Evolutionary conservation across 2,329 filamentous ascomycete genomes (phyloP).

Genomic region (Xylaria sp.): DNA sequence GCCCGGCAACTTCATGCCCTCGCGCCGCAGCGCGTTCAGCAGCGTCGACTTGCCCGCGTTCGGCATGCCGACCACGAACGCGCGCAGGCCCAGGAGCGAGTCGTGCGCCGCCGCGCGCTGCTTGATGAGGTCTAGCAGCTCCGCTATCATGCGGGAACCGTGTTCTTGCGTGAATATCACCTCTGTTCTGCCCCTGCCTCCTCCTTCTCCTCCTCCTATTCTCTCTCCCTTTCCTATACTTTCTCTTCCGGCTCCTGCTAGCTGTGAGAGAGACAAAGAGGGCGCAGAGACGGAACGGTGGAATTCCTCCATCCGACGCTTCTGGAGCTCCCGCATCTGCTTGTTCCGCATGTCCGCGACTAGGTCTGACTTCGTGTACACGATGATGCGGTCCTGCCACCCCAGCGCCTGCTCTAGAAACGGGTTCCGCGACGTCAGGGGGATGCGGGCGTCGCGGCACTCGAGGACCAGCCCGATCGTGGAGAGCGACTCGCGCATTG

Average conservation of each 20-base stretch:
- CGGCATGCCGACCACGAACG: conserved; percentile 95
- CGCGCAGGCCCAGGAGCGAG: conserved; percentile 81
- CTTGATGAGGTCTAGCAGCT: conserved; percentile 62
- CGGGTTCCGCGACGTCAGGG: conserved; percentile 89
- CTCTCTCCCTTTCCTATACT: not conserved
- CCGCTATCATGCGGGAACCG: conserved; percentile 49
- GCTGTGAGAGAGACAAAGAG: too few relatives aligned
- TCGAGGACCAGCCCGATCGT: conserved; percentile 90
- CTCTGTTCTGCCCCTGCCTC: conserved; percentile 25
- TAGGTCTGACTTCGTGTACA: conserved; percentile 92
- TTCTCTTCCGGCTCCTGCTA: not conserved
- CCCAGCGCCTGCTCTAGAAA: conserved; percentile 83
- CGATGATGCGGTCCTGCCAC: conserved; percentile 78
- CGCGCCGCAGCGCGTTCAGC: conserved; percentile 83
- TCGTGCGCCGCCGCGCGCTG: conserved; percentile 60
- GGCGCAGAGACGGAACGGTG: not conserved
- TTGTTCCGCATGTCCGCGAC: conserved; percentile 53
- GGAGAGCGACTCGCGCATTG: conserved; percentile 84
- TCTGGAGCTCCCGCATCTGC: conserved; percentile 41
- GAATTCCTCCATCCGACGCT: too few relatives aligned
- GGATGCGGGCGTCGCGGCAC: conserved; percentile 92
- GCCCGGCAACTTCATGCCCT: conserved; percentile 71
- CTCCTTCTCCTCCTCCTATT: too few relatives aligned
- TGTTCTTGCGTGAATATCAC: conserved; percentile 60
- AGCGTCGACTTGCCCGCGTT: conserved; percentile 96